Base-by-base conservation (phyloP, 208 protist genomes). In the Blechomonas ayalai region DNA sequence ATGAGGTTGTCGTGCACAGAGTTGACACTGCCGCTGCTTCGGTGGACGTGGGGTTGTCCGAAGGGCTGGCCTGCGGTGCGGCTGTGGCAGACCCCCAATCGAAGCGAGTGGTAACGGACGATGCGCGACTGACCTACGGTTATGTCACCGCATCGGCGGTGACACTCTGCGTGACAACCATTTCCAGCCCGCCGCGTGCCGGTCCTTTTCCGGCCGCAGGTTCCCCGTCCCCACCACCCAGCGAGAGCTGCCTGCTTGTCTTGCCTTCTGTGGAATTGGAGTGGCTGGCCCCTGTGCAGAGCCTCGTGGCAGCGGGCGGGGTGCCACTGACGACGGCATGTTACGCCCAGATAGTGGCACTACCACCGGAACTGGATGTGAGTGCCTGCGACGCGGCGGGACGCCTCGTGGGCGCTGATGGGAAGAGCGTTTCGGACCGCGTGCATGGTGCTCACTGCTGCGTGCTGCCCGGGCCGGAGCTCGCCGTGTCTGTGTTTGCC, bases 271-370 rank as follows among this genome's bases (percentile, higher is more conserved):
- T 56, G 27, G 20, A 34, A 7, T 40, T 83, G 27, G 74, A 75
- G 52, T 55, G 57, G 23, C 56, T 81, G 16, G 60, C 58, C 1
- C 66, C 70, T 0, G 63, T 68, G 1, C 47, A 75, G 19, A 33
- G 29, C 20, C 39, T 66, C 16, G 29, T 82, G 22, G 33, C 63
- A 19, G 49, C 69, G 2, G 61, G 54, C 24, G 38, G 31, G 1
- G 64, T 63, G 19, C 43, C 62, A 43, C 27, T 78, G 26, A 65
- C 73, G n/a, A n/a, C n/a, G n/a, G n/a, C n/a, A n/a, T n/a, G n/a
- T n/a, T n/a, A n/a, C n/a, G n/a, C n/a, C n/a, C n/a, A n/a, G n/a
- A n/a, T n/a, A n/a, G n/a, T n/a, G n/a, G n/a, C n/a, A n/a, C n/a
- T n/a, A n/a, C n/a, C n/a, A n/a, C n/a, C n/a, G n/a, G n/a, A n/a